phyloP scores from a whole-genome alignment of 345 rosid species.

The Noccaea caerulescens region DNA sequence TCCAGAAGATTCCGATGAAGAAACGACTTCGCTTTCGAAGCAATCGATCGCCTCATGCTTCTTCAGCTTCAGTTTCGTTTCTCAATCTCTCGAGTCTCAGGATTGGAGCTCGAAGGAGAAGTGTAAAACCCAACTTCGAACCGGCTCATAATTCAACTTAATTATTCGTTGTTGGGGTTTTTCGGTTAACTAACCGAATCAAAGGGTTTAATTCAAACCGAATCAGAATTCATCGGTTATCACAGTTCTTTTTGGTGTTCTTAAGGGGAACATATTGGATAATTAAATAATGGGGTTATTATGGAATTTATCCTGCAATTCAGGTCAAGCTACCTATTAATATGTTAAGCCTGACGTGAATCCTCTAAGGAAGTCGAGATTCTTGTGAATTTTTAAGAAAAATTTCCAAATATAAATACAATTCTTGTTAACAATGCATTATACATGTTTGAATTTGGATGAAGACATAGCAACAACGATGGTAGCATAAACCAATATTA shows the following conservation, averaged over 20 bases:
- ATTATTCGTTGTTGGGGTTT: background rate
- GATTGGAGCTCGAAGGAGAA: constrained; percentile 3
- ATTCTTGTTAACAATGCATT: too few relatives aligned
- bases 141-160: constrained; percentile 17
- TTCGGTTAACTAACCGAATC: constrained; percentile 4
- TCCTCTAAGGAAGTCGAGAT: too few relatives aligned
- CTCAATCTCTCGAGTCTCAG: constrained; percentile 24
- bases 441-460: too few relatives aligned
- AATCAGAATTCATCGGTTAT: background rate
- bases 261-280: too few relatives aligned
- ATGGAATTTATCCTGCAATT: too few relatives aligned
- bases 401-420: too few relatives aligned
- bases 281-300: too few relatives aligned
- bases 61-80: constrained; percentile 2
- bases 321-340: too few relatives aligned
- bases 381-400: too few relatives aligned
- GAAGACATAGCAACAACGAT: too few relatives aligned
- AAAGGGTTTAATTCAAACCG: background rate
- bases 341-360: too few relatives aligned
- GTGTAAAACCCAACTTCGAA: constrained; percentile 10
- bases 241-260: background rate
- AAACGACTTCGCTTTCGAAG: constrained; percentile 31
- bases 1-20: constrained; percentile 34
- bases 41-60: constrained; percentile 40
- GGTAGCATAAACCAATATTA: too few relatives aligned